These are phyloP conservation scores for Clonostachys rhizophaga DNA, from an alignment of 2,329 filamentous ascomycete species.

Conservation along the genomic window DNA sequence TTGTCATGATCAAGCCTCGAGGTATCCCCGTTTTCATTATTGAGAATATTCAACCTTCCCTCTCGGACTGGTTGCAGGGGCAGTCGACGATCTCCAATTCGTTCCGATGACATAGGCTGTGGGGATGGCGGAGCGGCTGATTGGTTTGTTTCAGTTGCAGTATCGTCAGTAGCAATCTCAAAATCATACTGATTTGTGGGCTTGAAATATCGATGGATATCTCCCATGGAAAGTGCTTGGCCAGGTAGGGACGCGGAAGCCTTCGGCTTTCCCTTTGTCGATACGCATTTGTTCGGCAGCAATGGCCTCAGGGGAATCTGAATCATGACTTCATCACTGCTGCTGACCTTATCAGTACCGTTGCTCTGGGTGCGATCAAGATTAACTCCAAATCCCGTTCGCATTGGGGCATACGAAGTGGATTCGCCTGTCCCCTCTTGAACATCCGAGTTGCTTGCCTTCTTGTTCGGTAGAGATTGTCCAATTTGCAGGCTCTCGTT, in stretches of 20 bases:
- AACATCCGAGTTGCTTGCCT: too few relatives aligned
- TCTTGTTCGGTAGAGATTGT: too few relatives aligned
- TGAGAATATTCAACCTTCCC: too few relatives aligned
- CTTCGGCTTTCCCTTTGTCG: background rate
- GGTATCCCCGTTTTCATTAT: too few relatives aligned
- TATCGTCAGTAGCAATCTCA: conserved; percentile 3
- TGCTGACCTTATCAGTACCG: conserved; percentile 17
- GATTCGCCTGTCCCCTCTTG: too few relatives aligned
- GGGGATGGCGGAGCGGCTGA: too few relatives aligned
- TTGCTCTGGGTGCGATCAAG: conserved; percentile 22
- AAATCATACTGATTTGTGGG: background rate
- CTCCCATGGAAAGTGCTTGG: background rate
- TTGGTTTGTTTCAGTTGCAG: background rate
- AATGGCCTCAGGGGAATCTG: conserved; percentile 10
- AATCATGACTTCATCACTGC: conserved; percentile 12
- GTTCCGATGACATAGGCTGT: too few relatives aligned
- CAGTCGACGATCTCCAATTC: too few relatives aligned
- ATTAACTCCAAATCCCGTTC: conserved; percentile 20
- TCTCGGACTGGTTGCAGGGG: too few relatives aligned
- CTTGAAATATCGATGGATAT: conserved; percentile 1
- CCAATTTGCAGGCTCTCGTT: too few relatives aligned
- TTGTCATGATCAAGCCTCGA: too few relatives aligned
- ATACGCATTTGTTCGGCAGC: conserved; percentile 1
- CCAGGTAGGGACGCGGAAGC: background rate
- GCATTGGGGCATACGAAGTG: conserved; percentile 8